Base-by-base conservation (phyloP, 441 rosid species). In the Euphorbia corollata region DNA sequence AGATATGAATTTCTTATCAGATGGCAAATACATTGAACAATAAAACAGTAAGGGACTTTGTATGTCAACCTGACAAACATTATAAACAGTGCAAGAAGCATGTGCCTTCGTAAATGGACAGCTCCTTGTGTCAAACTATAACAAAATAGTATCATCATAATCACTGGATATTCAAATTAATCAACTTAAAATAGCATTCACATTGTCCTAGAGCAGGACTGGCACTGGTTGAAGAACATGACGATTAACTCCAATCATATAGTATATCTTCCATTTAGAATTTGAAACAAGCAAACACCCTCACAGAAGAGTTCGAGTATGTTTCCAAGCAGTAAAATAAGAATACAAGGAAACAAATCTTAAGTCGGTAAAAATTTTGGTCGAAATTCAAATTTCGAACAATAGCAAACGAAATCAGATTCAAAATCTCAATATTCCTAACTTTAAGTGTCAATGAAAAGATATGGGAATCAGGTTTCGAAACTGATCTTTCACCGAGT, bases 281-380 rank as follows among this genome's bases (percentile, higher is more conserved):
- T 41, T 51, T 32, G 61, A 39, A 24, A 39, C 16, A 39, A 57
- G 8, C 43, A 12, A 7, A 18, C 2, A 18, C 16, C 32, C 59
- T 2, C 22, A 20, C 18, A 4, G 43, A 32, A 8, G 4, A 45
- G 19, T 10, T 58, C 57, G 32, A 47, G 16, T 34, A 36, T 32
- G 58, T 50, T 24, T 24, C 8, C 48, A 48, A 34, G 64, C 24
- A 30, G 27, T 24, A 58, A 69, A 38, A 51, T 24, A 24, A 66
- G 24, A 38, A 27, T 27, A 27, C 34, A 63, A 43, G 63, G 73
- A 41, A 54, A 53, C n/a, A 70, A 70, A 55, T 55, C 39, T 62
- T 13, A 6, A 22, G 9, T 54, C 54, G 20, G 6, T 1, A 41
- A 13, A 22, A 23, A 8, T 15, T 3, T 48, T 6, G 12, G 32